These are phyloP conservation scores for Cupressus sempervirens DNA, from an alignment of 75 land plant species.

Conservation along the genomic window DNA sequence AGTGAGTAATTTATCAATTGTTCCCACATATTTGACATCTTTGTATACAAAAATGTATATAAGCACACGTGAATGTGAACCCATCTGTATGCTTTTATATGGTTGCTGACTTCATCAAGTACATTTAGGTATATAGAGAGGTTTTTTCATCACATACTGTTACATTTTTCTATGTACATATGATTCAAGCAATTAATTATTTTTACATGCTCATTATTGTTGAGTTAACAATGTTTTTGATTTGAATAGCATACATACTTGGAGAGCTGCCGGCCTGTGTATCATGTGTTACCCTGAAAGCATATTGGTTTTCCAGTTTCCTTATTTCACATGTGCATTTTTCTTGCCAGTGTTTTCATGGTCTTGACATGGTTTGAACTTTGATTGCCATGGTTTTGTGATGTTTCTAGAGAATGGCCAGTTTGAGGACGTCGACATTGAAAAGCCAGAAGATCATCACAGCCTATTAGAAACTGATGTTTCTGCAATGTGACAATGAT, in stretches of 20 bases:
- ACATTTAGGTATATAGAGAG: too few species aligned
- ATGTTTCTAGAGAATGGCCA: conserved; percentile 23
- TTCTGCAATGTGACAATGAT: conserved; percentile 3
- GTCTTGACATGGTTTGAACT: conserved; percentile 4
- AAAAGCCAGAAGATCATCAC: conserved; percentile 34
- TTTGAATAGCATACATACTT: too few species aligned
- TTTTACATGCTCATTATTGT: too few species aligned
- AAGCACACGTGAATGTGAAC: too few species aligned
- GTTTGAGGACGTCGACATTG: conserved; percentile 30
- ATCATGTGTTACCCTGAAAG: not conserved
- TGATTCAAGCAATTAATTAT: too few species aligned
- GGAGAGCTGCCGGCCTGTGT: too few species aligned
- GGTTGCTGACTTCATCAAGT: too few species aligned
- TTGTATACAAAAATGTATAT: not conserved
- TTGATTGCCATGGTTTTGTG: not conserved
- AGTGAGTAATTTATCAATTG: not conserved
- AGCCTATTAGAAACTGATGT: conserved; percentile 25
- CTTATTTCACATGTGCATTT: not conserved
- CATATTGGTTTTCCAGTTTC: not conserved
- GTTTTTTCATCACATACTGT: too few species aligned
- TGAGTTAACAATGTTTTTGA: too few species aligned
- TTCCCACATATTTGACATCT: not conserved
- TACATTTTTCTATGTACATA: too few species aligned
- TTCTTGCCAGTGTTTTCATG: not conserved
- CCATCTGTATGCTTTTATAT: too few species aligned